A percentile compares a stretch with the other conserved stretches of the same genome.
Evolutionary conservation across 2,329 filamentous ascomycete species (phyloP).

Genomic region (Cytospora paraplurivora): DNA sequence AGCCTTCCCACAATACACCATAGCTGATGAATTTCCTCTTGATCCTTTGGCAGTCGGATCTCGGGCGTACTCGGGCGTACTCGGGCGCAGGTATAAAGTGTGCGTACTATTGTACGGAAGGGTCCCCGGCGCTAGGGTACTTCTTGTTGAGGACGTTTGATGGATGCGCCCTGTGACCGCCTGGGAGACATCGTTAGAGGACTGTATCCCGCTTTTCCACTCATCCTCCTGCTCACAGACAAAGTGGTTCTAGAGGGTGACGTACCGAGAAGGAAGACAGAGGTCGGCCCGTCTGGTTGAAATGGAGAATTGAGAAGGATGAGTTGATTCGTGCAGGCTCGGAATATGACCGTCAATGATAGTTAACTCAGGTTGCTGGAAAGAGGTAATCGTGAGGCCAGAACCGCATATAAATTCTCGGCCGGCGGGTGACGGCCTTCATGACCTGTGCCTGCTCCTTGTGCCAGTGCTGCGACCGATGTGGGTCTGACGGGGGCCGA

Average conservation of each 20-base stretch:
- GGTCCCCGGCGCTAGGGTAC: slow-evolving; percentile 14
- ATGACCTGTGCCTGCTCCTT: background rate
- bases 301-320: background rate
- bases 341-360: background rate
- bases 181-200: background rate
- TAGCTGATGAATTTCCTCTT: slow-evolving; percentile 33
- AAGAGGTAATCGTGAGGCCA: background rate
- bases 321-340: background rate
- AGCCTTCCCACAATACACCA: slow-evolving; percentile 61
- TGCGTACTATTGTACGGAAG: background rate
- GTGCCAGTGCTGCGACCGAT: background rate
- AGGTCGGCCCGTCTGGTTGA: background rate
- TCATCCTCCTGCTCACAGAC: slow-evolving; percentile 5
- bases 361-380: background rate
- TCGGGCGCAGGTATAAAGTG: background rate
- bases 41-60: background rate
- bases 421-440: background rate
- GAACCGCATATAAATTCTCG: background rate
- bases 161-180: background rate
- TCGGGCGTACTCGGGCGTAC: slow-evolving; percentile 1
- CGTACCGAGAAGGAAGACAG: background rate
- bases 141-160: slow-evolving; percentile 6
- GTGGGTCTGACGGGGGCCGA: background rate
- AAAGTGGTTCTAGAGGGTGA: background rate
- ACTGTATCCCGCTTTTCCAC: slow-evolving; percentile 12